Conservation (phyloP, 2,329 filamentous ascomycete species). For the Curvularia lunata region DNA sequence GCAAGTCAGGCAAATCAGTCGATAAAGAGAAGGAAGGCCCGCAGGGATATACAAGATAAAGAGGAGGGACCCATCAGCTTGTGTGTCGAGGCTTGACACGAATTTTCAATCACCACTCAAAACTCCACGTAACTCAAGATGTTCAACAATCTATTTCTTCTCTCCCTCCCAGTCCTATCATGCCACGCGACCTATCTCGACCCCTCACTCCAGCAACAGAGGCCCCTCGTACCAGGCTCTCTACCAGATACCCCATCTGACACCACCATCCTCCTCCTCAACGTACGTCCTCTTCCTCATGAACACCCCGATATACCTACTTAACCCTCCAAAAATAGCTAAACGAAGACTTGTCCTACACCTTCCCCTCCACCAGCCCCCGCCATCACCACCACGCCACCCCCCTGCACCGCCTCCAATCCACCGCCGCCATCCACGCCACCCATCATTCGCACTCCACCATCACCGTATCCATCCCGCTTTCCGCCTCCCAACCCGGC, state of each 20-base stretch:
- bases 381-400: not conserved
- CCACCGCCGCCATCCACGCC: not conserved
- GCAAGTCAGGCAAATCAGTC: not conserved
- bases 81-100: not conserved
- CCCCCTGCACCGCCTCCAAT: conserved; percentile 9
- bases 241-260: not conserved
- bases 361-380: not conserved
- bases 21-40: not conserved
- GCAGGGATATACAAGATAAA: not conserved
- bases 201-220: conserved; percentile 12
- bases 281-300: not conserved
- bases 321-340: conserved; percentile 4
- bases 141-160: not conserved
- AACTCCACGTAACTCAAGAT: conserved; percentile 1
- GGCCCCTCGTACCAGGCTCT: conserved; percentile 6
- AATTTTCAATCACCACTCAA: not conserved
- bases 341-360: conserved; percentile 14
- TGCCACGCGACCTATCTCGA: conserved; percentile 10
- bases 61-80: not conserved
- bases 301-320: no score
- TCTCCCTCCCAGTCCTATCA: not conserved
- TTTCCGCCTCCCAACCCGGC: conserved; percentile 1
- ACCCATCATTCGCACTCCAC: not conserved
- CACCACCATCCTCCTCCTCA: not conserved
- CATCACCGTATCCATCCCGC: conserved; percentile 11